Evolutionary conservation across 768 basidiomycete species (phyloP).

Genomic region (Stropharia rugosoannulata): DNA sequence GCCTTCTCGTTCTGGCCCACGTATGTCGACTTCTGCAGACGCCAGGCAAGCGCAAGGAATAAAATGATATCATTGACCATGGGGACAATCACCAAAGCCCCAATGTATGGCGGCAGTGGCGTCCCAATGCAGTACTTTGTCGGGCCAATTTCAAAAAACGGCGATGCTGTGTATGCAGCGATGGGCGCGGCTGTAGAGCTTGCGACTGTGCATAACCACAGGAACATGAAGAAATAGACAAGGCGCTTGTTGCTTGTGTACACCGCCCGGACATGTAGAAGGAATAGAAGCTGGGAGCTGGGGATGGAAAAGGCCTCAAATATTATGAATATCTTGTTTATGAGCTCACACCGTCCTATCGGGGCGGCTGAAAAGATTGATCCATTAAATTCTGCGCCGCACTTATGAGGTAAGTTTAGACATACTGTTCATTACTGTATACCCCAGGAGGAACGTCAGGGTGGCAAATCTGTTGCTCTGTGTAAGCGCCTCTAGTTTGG

Average conservation of each 20-base stretch:
- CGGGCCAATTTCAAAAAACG: conserved; percentile 4
- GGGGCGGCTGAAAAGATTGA: conserved; percentile 9
- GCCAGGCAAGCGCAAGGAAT: conserved; percentile 30
- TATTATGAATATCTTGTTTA: not conserved
- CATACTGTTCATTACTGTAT: conserved; percentile 11
- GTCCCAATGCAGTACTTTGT: conserved; percentile 14
- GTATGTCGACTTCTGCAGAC: conserved; percentile 15
- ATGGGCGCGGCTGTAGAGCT: not conserved
- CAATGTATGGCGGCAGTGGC: conserved; percentile 9
- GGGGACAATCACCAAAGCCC: conserved; percentile 15
- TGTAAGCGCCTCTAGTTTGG: not conserved
- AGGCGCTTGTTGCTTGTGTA: conserved; percentile 8
- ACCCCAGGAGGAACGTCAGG: conserved; percentile 5
- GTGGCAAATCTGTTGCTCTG: conserved; percentile 1
- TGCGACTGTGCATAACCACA: conserved; percentile 8
- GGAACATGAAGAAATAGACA: conserved; percentile 5
- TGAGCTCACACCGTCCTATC: conserved; percentile 9
- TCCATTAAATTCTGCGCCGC: not conserved
- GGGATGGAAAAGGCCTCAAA: conserved; percentile 8
- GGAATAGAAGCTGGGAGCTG: conserved; percentile 9
- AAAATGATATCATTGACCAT: conserved; percentile 26
- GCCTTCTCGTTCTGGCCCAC: not conserved
- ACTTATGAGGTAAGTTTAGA: not conserved
- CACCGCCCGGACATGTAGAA: conserved; percentile 15
- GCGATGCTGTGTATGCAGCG: not conserved